phyloP scores from a whole-genome alignment of 1,284 basidiomycete species.

The Fomes fomentarius region DNA sequence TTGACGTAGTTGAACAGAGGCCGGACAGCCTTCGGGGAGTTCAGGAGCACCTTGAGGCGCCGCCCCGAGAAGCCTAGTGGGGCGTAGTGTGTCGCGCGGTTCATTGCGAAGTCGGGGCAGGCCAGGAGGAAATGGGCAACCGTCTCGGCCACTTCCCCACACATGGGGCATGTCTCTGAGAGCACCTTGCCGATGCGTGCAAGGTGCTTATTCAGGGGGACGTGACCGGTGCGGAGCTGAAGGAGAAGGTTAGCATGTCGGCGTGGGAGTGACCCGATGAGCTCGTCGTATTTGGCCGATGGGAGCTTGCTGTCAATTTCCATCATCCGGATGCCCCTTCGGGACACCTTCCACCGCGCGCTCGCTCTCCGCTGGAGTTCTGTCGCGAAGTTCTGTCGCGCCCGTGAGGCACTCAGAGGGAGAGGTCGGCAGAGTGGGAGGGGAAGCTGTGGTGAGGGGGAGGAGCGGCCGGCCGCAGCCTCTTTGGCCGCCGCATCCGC shows the following conservation, averaged over 20 bases:
- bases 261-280: constrained; percentile 5
- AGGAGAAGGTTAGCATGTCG: constrained; percentile 27
- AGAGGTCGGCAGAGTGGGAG: constrained; percentile 3
- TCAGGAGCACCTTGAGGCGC: neutral
- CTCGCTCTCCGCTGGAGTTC: neutral
- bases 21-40: neutral
- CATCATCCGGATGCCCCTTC: neutral
- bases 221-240: constrained; percentile 34
- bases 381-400: constrained; percentile 2
- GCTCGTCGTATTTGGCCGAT: neutral
- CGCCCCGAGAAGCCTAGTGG: constrained; percentile 6
- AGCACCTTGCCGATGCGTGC: constrained; percentile 23
- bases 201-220: constrained; percentile 32
- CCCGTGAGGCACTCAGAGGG: constrained; percentile 10
- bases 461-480: constrained; percentile 10
- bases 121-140: constrained; percentile 31
- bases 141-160: constrained; percentile 24
- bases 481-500: constrained; percentile 23
- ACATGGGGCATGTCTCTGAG: constrained; percentile 29
- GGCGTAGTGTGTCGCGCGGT: constrained; percentile 6
- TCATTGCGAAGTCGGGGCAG: constrained; percentile 19
- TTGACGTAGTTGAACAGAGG: constrained; percentile 5
- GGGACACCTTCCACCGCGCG: constrained; percentile 7
- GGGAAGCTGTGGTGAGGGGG: no score
- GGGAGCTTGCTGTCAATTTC: constrained; percentile 17